These are phyloP conservation scores for Tetragonia tetragonoides DNA, from an alignment of 148 eudicot species.

Conservation along the genomic window DNA sequence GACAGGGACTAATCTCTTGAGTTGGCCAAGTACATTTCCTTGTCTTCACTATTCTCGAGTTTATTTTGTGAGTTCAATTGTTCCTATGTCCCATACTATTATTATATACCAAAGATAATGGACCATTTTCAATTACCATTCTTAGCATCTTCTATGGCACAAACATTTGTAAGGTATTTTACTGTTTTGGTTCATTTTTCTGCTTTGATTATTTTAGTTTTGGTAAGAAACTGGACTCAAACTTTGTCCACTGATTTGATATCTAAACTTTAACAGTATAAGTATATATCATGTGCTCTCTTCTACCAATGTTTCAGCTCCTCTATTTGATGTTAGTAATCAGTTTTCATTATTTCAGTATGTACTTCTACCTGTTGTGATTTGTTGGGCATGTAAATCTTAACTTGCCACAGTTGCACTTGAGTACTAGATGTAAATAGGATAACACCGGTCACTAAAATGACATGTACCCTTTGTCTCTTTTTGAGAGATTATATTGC, in stretches of 20 bases:
- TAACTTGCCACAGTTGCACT: no score
- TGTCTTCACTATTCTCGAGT: slow-evolving; percentile 1
- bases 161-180: neutral
- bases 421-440: no score
- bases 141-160: slow-evolving; percentile 24
- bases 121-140: slow-evolving; percentile 16
- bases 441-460: no score
- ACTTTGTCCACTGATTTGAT: no score
- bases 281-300: neutral
- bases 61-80: slow-evolving; percentile 10
- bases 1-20: slow-evolving; percentile 22
- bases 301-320: slow-evolving; percentile 13
- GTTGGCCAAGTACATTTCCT: slow-evolving; percentile 11
- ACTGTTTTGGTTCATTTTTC: neutral
- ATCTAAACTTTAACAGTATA: no score
- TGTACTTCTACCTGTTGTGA: neutral
- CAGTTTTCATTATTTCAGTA: neutral
- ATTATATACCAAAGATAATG: neutral
- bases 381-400: neutral
- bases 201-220: no score
- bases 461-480: no score
- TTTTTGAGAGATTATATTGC: no score
- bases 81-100: neutral
- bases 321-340: neutral
- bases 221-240: no score